phyloP scores from a whole-genome alignment of 495 filamentous ascomycete genomes.

The Penicillium riverlandense region DNA sequence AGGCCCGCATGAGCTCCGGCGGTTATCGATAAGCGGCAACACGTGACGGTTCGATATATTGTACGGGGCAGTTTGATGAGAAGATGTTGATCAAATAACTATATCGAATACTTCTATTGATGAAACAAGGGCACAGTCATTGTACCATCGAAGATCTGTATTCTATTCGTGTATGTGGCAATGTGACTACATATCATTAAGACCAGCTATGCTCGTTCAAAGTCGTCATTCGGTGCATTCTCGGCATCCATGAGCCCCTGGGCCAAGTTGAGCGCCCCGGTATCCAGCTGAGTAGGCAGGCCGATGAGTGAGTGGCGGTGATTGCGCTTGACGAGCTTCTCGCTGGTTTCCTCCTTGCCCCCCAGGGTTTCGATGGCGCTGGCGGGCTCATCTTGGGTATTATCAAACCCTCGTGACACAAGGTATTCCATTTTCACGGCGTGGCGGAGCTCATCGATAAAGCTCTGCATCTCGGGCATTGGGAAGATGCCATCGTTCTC shows the following conservation, averaged over 20 bases:
- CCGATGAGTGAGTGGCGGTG: conserved; percentile 35
- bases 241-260: conserved; percentile 22
- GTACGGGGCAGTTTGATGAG: no score
- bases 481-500: conserved; percentile 48
- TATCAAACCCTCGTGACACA: conserved; percentile 25
- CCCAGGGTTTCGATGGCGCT: conserved; percentile 14
- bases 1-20: no score
- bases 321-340: conserved; percentile 38
- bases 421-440: conserved; percentile 48
- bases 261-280: conserved; percentile 21
- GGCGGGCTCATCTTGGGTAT: conserved; percentile 24
- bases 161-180: conserved; percentile 20
- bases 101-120: no score
- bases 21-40: no score
- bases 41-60: no score
- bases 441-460: conserved; percentile 54
- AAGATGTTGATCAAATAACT: no score
- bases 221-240: conserved; percentile 38
- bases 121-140: no score
- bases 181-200: conserved; percentile 10
- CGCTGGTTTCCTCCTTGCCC: conserved; percentile 55
- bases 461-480: conserved; percentile 50
- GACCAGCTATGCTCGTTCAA: conserved; percentile 39
- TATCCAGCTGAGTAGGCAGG: conserved; percentile 29
- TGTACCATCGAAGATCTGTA: neutral